Conservation (phyloP, 83 land plant species). For the Picea mariana region DNA sequence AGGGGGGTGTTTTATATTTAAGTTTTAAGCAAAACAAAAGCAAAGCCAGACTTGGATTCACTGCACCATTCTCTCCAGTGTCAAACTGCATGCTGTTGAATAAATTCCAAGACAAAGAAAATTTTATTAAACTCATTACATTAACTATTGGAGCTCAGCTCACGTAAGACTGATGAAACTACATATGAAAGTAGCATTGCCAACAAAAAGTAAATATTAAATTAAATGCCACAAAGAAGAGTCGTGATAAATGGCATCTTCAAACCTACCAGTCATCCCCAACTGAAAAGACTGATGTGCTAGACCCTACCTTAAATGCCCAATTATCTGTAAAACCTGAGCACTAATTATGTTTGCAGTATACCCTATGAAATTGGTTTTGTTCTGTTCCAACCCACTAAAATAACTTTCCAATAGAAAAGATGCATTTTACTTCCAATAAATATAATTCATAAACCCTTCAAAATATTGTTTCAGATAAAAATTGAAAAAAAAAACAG, state of each 20-base stretch:
- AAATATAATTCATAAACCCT: neutral
- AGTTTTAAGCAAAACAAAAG: no score
- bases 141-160: neutral
- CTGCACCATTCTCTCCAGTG: no score
- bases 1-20: no score
- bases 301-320: no score
- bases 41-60: no score
- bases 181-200: neutral
- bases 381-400: no score
- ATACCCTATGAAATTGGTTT: neutral
- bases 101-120: neutral
- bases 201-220: neutral
- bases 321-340: neutral
- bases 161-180: neutral
- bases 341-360: neutral
- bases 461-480: neutral
- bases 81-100: neutral
- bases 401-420: no score
- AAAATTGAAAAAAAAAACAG: conserved; percentile 6
- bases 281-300: neutral
- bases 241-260: neutral
- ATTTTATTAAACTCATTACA: neutral
- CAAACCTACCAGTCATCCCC: neutral
- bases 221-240: neutral
- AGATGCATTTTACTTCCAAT: no score